phyloP scores from a whole-genome alignment of 768 basidiomycete species.

The Boletales sp. region DNA sequence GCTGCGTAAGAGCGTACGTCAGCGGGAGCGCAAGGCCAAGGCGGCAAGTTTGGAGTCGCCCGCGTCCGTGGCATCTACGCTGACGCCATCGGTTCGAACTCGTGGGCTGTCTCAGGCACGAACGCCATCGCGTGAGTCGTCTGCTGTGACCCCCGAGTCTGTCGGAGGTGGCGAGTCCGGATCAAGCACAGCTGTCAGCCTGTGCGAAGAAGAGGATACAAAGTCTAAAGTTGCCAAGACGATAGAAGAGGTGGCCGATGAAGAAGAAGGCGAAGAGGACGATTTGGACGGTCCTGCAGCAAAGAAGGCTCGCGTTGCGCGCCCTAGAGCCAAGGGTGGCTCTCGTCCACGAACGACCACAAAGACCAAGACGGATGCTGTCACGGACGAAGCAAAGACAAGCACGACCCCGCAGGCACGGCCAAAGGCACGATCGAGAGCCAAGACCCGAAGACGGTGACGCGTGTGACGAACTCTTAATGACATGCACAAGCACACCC shows the following conservation, averaged over 20 bases:
- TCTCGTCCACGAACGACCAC: conserved; percentile 14
- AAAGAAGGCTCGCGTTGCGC: conserved; percentile 19
- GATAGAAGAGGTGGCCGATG: conserved; percentile 11
- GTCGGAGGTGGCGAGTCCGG: conserved; percentile 26
- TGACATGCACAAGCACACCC: conserved; percentile 8
- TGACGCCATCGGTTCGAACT: conserved; percentile 24
- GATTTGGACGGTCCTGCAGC: conserved; percentile 6
- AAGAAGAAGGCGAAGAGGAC: conserved; percentile 15
- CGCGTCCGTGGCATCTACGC: conserved; percentile 26
- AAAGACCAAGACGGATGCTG: conserved; percentile 14
- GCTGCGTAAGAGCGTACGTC: conserved; percentile 29
- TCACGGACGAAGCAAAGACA: conserved; percentile 14
- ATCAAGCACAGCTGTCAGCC: conserved; percentile 32
- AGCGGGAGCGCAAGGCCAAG: conserved; percentile 25
- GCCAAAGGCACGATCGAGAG: conserved; percentile 29
- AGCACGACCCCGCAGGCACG: conserved; percentile 23
- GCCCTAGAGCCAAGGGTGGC: conserved; percentile 21
- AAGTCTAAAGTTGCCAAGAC: conserved; percentile 18
- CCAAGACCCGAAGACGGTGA: conserved; percentile 30
- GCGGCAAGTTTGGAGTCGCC: conserved; percentile 19
- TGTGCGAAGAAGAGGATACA: conserved; percentile 25
- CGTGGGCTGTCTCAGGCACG: conserved; percentile 18
- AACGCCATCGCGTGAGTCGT: conserved; percentile 23
- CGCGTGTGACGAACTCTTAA: not conserved
- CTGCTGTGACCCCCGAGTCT: conserved; percentile 24